Evolutionary conservation across 106 monocot species (phyloP).

Genomic region (Chionographis japonica): DNA sequence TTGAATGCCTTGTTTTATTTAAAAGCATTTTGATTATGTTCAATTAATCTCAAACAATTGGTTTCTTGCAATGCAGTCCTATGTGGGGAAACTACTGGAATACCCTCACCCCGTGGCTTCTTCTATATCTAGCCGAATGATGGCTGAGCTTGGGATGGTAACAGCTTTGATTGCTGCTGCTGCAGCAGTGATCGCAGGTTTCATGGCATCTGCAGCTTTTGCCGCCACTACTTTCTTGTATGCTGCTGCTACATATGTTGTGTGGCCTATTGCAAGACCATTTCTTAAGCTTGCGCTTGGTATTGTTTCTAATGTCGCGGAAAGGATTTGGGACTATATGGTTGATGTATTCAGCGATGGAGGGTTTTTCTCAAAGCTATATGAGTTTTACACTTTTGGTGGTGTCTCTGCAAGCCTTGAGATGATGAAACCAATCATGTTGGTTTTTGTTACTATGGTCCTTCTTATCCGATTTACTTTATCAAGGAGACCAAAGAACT

Average conservation of each 20-base stretch:
- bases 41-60: not conserved
- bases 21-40: not conserved
- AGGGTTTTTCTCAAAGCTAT: slow-evolving; percentile 63
- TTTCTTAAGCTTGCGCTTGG: slow-evolving; percentile 53
- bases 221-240: slow-evolving; percentile 68
- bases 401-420: slow-evolving; percentile 79
- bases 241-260: slow-evolving; percentile 49
- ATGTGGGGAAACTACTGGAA: slow-evolving; percentile 58
- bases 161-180: slow-evolving; percentile 56
- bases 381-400: slow-evolving; percentile 70
- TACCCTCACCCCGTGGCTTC: slow-evolving; percentile 87
- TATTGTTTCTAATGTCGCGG: slow-evolving; percentile 46
- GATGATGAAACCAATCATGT: slow-evolving; percentile 64
- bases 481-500: slow-evolving; percentile 87
- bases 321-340: slow-evolving; percentile 65
- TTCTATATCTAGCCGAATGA: slow-evolving; percentile 80
- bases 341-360: slow-evolving; percentile 64
- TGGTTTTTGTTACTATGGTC: slow-evolving; percentile 71
- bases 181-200: slow-evolving; percentile 57
- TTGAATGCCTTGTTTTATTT: not conserved
- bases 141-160: slow-evolving; percentile 78
- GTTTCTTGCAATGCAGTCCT: slow-evolving; percentile 42
- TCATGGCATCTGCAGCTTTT: slow-evolving; percentile 75
- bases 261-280: slow-evolving; percentile 72
- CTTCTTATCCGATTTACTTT: slow-evolving; percentile 78